These are phyloP conservation scores for Syzygium syzygioides DNA, from an alignment of 441 rosid genomes.

Conservation along the genomic window DNA sequence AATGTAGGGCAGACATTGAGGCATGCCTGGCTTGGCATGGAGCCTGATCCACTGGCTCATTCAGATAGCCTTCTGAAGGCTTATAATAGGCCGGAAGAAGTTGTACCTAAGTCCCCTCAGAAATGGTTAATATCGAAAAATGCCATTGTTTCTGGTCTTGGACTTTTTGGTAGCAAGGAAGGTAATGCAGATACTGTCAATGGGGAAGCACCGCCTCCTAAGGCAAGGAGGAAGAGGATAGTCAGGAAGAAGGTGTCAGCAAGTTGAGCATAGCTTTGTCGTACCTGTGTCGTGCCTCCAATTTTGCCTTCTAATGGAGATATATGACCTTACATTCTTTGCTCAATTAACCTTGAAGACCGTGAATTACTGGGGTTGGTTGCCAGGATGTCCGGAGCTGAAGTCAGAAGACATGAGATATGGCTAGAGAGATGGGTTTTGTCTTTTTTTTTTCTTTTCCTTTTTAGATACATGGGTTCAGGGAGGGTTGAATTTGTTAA, in stretches of 20 bases:
- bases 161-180: conserved; percentile 75
- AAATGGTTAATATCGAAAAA: conserved; percentile 88
- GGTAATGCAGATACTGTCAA: conserved; percentile 29
- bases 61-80: conserved; percentile 71
- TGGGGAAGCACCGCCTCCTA: conserved; percentile 50
- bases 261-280: conserved; percentile 23
- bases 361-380: background rate
- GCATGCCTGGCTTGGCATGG: conserved; percentile 86
- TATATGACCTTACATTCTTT: background rate
- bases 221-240: conserved; percentile 72
- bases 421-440: background rate
- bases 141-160: conserved; percentile 67
- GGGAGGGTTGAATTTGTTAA: background rate
- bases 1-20: conserved; percentile 70
- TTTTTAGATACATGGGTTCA: background rate
- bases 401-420: background rate
- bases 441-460: background rate
- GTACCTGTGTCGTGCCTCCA: background rate
- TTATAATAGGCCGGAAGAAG: conserved; percentile 53
- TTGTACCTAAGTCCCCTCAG: conserved; percentile 34
- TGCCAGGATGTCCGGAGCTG: background rate
- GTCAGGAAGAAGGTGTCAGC: conserved; percentile 83
- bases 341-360: background rate
- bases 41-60: conserved; percentile 82
- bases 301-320: background rate